Conservation (phyloP, 805 yeast genomes). For the Candida khao-thaluensis region DNA sequence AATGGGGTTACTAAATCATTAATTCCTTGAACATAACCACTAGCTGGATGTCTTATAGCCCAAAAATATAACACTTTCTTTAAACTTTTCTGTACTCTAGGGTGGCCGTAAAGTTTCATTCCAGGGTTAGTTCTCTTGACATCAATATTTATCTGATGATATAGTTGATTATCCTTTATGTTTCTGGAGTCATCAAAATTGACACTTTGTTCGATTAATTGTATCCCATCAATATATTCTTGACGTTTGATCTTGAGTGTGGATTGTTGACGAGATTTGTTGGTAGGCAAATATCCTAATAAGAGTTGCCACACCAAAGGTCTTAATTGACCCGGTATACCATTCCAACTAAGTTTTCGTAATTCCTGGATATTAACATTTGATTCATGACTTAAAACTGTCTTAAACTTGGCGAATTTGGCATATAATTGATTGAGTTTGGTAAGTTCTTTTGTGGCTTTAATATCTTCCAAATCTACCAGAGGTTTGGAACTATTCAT, state of each 20-base stretch:
- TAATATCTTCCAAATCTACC: slow-evolving; percentile 42
- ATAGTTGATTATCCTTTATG: slow-evolving; percentile 47
- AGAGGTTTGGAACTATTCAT: slow-evolving; percentile 25
- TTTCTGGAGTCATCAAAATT: slow-evolving; percentile 40
- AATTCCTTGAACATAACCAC: slow-evolving; percentile 97
- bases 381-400: slow-evolving; percentile 50
- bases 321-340: slow-evolving; percentile 78
- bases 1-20: slow-evolving; percentile 93
- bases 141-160: slow-evolving; percentile 96
- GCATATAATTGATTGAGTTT: slow-evolving; percentile 59
- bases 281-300: slow-evolving; percentile 87
- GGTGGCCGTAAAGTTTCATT: slow-evolving; percentile 65
- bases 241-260: slow-evolving; percentile 77
- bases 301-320: slow-evolving; percentile 87
- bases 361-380: slow-evolving; percentile 65
- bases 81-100: slow-evolving; percentile 72
- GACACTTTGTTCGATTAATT: slow-evolving; percentile 50
- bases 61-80: slow-evolving; percentile 84
- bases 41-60: slow-evolving; percentile 97
- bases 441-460: slow-evolving; percentile 47
- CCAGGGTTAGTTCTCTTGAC: slow-evolving; percentile 92
- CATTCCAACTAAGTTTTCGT: slow-evolving; percentile 87
- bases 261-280: slow-evolving; percentile 67
- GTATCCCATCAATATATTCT: slow-evolving; percentile 77
- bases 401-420: slow-evolving; percentile 65